phyloP scores from a whole-genome alignment of 2,329 filamentous ascomycete species.

The Zasmidium cellare region DNA sequence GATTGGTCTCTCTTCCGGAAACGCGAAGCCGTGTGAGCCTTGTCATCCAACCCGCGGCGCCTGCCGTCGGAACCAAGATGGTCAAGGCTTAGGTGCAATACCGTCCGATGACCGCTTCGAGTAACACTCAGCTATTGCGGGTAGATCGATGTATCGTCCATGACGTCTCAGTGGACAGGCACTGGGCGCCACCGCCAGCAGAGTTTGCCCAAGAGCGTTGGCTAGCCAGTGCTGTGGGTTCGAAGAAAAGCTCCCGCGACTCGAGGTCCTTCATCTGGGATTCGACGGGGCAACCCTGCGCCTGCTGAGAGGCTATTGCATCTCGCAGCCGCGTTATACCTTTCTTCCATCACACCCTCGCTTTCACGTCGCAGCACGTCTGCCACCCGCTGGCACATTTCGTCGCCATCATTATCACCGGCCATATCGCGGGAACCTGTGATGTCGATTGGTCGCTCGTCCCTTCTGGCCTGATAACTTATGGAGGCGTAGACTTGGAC shows the following conservation, averaged over 20 bases:
- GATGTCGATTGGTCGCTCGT: neutral
- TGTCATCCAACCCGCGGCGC: neutral
- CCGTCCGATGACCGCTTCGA: neutral
- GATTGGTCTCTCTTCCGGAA: neutral
- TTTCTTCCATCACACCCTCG: neutral
- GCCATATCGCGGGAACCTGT: neutral
- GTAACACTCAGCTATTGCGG: neutral
- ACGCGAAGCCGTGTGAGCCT: neutral
- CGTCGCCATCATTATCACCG: neutral
- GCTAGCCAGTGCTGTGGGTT: constrained; percentile 1
- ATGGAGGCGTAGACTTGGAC: constrained; percentile 3
- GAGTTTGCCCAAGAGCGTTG: constrained; percentile 4
- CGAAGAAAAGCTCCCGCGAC: neutral
- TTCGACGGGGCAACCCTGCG: constrained; percentile 5
- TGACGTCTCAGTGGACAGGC: constrained; percentile 3
- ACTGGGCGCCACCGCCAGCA: constrained; percentile 2
- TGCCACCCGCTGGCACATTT: neutral
- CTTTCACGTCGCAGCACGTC: neutral
- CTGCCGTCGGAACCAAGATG: neutral
- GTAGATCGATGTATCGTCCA: neutral
- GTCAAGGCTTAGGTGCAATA: neutral
- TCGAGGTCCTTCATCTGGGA: constrained; percentile 9
- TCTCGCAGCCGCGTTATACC: neutral
- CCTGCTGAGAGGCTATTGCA: neutral
- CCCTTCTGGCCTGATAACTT: neutral